Evolutionary conservation across 1,284 basidiomycete species (phyloP), one percentile per base, ranked within the genome.

Genomic region (Tilletia setariae): DNA sequence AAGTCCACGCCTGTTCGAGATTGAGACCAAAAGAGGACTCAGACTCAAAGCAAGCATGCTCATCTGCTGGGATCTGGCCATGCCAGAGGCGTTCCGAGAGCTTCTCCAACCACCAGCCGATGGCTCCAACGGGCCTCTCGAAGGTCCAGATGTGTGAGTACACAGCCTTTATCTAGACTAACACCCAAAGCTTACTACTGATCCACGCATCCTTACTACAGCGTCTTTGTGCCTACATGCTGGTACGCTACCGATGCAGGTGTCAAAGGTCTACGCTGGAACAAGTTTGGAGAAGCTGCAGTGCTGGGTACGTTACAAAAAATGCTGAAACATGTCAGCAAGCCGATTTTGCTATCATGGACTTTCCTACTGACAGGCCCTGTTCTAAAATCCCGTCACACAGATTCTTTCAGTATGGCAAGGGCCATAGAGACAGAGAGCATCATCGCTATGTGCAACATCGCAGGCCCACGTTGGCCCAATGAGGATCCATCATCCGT

Each of bases 41-140:
- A 59, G 46, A 1, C 46, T 82, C 9, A 70, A 73, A 2, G 78
- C 75, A 0, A 72, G 72, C 6, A 76, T 81, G 74, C 69, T 74
- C 28, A 76, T 81, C 68, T 81, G 80, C 64, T 81, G 80, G 80
- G 80, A 81, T 47, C 68, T 81, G 15, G 78, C 76, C 11, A 79
- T 79, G 69, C 79, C 75, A 23, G 72, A 72, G 16, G 64, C 76
- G 0, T 81, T 79, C 67, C 68, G 78, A 13, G 73, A 75, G 28
- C 72, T 77, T 68, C 62, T 78, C 25, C 35, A 64, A 0, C 73
- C 74, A 6, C 35, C 35, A 11, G 35, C 35, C 35, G 67, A 69
- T 1, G 65, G 53, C 35, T 28, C 35, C 8, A 32, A 61, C 56
- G 56, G 32, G 2, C 56, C 56, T n/a, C 71, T 69, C 21, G 56